phyloP scores from a whole-genome alignment of 257 asterid genomes.

The Coffea canephora region DNA sequence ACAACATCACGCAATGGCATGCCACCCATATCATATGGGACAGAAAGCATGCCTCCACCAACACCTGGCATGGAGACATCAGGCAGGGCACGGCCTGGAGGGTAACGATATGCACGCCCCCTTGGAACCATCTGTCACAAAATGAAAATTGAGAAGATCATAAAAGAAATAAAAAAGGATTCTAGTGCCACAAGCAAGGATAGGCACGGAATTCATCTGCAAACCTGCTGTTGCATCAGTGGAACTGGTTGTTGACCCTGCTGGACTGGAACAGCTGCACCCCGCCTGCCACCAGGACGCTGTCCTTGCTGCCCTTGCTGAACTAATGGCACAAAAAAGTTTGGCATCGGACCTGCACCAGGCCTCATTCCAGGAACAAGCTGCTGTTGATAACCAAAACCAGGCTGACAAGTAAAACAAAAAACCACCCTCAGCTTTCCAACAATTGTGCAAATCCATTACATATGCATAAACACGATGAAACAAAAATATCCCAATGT shows the following conservation, averaged over 20 bases:
- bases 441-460: background rate
- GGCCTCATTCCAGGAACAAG: constrained; percentile 98
- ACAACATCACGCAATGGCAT: constrained; percentile 75
- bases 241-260: constrained; percentile 84
- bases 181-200: background rate
- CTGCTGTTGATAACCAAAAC: constrained; percentile 97
- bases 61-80: constrained; percentile 62
- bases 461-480: background rate
- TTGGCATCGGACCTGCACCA: constrained; percentile 78
- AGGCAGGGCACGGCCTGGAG: constrained; percentile 75
- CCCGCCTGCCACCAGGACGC: constrained; percentile 89
- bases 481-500: background rate
- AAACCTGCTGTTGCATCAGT: constrained; percentile 83
- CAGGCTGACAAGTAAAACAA: constrained; percentile 53
- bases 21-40: constrained; percentile 82
- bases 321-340: constrained; percentile 81
- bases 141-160: background rate
- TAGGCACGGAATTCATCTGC: too few species aligned
- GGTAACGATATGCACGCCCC: constrained; percentile 80
- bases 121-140: constrained; percentile 70
- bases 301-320: constrained; percentile 95
- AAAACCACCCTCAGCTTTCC: background rate
- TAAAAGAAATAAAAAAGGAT: background rate
- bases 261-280: constrained; percentile 56
- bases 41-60: constrained; percentile 72